phyloP scores from a whole-genome alignment of 225 moss, liverwort and hornwort species.

The Climacium dendroides region DNA sequence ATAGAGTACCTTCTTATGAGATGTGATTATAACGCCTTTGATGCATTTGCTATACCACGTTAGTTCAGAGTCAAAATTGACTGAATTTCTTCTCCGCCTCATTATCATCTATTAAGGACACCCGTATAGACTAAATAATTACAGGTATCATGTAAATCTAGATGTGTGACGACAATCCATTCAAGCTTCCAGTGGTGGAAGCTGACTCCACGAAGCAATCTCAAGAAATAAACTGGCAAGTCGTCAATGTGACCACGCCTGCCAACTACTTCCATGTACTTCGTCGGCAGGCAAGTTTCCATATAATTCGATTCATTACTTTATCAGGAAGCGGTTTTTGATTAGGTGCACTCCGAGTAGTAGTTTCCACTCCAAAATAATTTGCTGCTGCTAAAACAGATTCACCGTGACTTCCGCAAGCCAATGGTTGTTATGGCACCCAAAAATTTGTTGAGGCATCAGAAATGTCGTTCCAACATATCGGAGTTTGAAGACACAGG shows the following conservation, averaged over 20 bases:
- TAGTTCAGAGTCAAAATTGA: background rate
- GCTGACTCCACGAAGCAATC: conserved; percentile 55
- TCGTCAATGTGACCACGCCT: conserved; percentile 74
- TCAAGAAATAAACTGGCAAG: conserved; percentile 90
- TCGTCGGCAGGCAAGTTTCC: conserved; percentile 51
- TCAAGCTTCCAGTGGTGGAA: conserved; percentile 59
- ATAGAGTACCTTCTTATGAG: background rate
- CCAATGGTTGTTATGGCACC: conserved; percentile 90
- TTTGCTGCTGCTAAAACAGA: conserved; percentile 11
- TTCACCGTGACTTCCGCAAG: conserved; percentile 84
- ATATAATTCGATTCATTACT: background rate
- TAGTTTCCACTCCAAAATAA: background rate
- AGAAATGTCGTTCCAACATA: conserved; percentile 64
- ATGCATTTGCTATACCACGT: background rate
- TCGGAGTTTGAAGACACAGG: conserved; percentile 41
- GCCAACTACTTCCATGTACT: conserved; percentile 96
- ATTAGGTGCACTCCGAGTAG: background rate
- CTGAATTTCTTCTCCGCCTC: background rate
- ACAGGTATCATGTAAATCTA: conserved; percentile 22
- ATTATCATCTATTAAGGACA: background rate
- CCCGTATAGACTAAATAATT: conserved; percentile 20
- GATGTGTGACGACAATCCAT: conserved; percentile 90
- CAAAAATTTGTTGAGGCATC: conserved; percentile 73
- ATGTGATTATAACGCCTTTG: background rate
- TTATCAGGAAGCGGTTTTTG: background rate